phyloP scores from a whole-genome alignment of 1,284 basidiomycete species.

The Pseudozyma hubeiensis region DNA sequence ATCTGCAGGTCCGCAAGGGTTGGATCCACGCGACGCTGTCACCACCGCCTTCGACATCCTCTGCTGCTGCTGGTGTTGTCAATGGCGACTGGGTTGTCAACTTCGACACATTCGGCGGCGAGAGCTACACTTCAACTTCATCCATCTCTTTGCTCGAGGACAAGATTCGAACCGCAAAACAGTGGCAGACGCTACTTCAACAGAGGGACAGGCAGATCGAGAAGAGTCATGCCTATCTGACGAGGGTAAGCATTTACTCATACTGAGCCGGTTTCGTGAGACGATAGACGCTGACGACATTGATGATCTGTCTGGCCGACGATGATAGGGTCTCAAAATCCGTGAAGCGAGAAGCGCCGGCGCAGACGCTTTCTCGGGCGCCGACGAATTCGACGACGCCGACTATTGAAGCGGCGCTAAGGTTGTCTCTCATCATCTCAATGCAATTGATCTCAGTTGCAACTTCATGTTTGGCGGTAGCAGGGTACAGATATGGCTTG shows the following conservation, averaged over 20 bases:
- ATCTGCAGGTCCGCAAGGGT: constrained; percentile 27
- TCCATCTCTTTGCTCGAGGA: constrained; percentile 30
- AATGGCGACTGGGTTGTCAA: constrained; percentile 27
- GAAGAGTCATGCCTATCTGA: constrained; percentile 35
- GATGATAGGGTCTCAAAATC: constrained; percentile 11
- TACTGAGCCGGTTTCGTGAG: neutral
- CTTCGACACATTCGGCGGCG: constrained; percentile 32
- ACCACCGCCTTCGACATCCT: constrained; percentile 12
- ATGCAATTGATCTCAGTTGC: neutral
- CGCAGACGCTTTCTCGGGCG: constrained; percentile 19
- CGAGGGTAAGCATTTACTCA: constrained; percentile 8
- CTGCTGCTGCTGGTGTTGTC: neutral
- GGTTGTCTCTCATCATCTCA: neutral
- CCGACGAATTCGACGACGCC: constrained; percentile 35
- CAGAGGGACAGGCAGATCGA: constrained; percentile 41
- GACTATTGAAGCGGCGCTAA: constrained; percentile 18
- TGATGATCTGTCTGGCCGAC: neutral
- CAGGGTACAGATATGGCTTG: no score
- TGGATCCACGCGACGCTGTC: constrained; percentile 30
- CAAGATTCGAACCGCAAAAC: constrained; percentile 43
- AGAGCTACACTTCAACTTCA: constrained; percentile 23
- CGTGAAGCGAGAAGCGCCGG: constrained; percentile 24
- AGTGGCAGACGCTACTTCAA: constrained; percentile 40
- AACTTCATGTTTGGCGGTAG: no score
- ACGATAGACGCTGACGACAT: neutral